Percentiles rank a stretch among this genome's conserved stretches.
Conservation (phyloP, 257 asterid species). For the Rubia yunnanensis region DNA sequence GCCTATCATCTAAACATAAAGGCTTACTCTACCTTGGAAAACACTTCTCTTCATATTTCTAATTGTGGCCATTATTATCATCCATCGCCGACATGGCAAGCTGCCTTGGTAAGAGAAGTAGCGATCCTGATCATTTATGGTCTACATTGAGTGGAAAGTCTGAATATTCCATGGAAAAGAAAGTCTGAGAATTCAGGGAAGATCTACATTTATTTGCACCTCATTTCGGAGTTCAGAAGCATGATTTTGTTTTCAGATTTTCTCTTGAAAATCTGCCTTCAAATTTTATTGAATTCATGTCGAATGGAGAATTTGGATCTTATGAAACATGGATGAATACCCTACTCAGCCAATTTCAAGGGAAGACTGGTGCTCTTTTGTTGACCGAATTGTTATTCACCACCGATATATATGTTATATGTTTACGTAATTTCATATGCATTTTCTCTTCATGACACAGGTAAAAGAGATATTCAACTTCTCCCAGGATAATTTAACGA, state of each 20-base stretch:
- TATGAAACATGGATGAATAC: constrained; percentile 8
- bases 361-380: constrained; percentile 8
- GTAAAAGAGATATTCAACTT: constrained; percentile 71
- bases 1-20: constrained; percentile 3
- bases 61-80: neutral
- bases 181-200: constrained; percentile 38
- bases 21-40: neutral
- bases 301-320: constrained; percentile 23
- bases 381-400: neutral
- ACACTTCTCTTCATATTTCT: constrained; percentile 10
- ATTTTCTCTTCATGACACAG: constrained; percentile 27
- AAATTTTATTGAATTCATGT: constrained; percentile 9
- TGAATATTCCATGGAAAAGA: constrained; percentile 52
- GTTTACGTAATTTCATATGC: neutral
- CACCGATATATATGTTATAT: neutral
- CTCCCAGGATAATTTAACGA: constrained; percentile 83
- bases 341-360: constrained; percentile 22
- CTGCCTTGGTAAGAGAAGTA: constrained; percentile 65
- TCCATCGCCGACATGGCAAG: constrained; percentile 62
- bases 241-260: constrained; percentile 4
- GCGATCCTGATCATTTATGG: constrained; percentile 73
- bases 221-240: constrained; percentile 30
- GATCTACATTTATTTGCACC: constrained; percentile 70
- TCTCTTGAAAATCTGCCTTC: constrained; percentile 13
- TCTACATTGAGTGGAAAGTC: constrained; percentile 53